phyloP scores from a whole-genome alignment of 257 asterid genomes.

The Penstemon eatonii region DNA sequence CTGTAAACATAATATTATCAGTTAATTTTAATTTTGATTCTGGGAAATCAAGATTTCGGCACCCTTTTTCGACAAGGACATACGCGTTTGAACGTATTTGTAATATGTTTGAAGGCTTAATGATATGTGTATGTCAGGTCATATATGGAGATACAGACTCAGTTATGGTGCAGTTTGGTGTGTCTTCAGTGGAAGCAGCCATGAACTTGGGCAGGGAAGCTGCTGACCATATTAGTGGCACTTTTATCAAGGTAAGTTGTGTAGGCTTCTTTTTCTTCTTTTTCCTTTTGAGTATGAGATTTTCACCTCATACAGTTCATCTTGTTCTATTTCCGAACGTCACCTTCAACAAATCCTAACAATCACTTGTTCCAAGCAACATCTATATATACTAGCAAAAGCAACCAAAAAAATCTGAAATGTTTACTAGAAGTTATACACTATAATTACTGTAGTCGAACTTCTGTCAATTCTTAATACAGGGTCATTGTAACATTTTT shows the following conservation, averaged over 20 bases:
- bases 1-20: too few relatives aligned
- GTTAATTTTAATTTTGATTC: too few relatives aligned
- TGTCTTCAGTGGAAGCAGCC: conserved; percentile 84
- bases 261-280: conserved; percentile 19
- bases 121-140: conserved; percentile 49
- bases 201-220: conserved; percentile 96
- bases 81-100: too few relatives aligned
- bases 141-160: conserved; percentile 99
- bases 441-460: conserved; percentile 10
- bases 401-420: conserved; percentile 18
- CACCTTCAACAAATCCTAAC: not conserved
- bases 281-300: not conserved
- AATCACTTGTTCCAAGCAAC: conserved; percentile 17
- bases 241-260: conserved; percentile 70
- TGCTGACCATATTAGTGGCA: conserved; percentile 86
- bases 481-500: conserved; percentile 1
- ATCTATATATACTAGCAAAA: conserved; percentile 14
- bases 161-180: conserved; percentile 99
- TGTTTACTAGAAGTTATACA: conserved; percentile 13
- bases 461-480: conserved; percentile 4
- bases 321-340: too few relatives aligned
- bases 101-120: conserved; percentile 17
- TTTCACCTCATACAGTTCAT: too few relatives aligned
- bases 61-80: too few relatives aligned
- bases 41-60: too few relatives aligned